Conservation (phyloP, 805 yeast species). For the Debaryomyces hansenii region DNA sequence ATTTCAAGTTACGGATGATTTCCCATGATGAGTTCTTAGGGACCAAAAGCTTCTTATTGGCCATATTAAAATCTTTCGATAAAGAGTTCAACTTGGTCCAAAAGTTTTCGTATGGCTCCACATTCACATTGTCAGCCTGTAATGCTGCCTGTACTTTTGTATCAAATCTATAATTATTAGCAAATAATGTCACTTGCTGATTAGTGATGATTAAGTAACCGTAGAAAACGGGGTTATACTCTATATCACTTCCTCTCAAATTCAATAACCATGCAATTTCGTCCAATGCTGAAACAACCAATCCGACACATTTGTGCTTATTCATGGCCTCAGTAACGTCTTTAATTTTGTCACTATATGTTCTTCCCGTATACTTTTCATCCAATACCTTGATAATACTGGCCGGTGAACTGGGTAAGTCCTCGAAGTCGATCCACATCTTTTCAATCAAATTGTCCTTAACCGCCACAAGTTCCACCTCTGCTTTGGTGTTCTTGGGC, state of each 20-base stretch:
- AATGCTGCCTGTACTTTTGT: slow-evolving; percentile 26
- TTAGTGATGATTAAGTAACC: slow-evolving; percentile 37
- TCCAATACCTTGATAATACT: slow-evolving; percentile 52
- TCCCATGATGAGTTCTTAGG: slow-evolving; percentile 40
- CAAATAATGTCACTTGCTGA: slow-evolving; percentile 36
- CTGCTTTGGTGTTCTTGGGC: slow-evolving; percentile 23
- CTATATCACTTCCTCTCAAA: slow-evolving; percentile 55
- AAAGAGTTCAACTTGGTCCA: slow-evolving; percentile 43
- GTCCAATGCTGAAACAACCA: slow-evolving; percentile 49
- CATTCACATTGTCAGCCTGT: slow-evolving; percentile 20
- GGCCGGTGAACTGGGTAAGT: slow-evolving; percentile 54
- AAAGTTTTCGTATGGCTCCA: slow-evolving; percentile 45
- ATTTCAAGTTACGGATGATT: slow-evolving; percentile 32
- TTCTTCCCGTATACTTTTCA: slow-evolving; percentile 63
- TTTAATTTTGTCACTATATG: slow-evolving; percentile 54
- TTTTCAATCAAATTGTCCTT: slow-evolving; percentile 67
- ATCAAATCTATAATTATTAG: slow-evolving; percentile 41
- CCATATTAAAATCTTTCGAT: slow-evolving; percentile 34
- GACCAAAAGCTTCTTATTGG: slow-evolving; percentile 31
- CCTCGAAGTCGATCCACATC: slow-evolving; percentile 72
- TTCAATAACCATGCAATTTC: slow-evolving; percentile 58
- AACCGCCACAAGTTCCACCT: slow-evolving; percentile 45
- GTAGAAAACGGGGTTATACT: slow-evolving; percentile 55
- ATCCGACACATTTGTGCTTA: slow-evolving; percentile 27
- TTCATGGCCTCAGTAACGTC: slow-evolving; percentile 36